phyloP scores from a whole-genome alignment of 2,329 filamentous ascomycete genomes.

The Stachybotrys elegans region DNA sequence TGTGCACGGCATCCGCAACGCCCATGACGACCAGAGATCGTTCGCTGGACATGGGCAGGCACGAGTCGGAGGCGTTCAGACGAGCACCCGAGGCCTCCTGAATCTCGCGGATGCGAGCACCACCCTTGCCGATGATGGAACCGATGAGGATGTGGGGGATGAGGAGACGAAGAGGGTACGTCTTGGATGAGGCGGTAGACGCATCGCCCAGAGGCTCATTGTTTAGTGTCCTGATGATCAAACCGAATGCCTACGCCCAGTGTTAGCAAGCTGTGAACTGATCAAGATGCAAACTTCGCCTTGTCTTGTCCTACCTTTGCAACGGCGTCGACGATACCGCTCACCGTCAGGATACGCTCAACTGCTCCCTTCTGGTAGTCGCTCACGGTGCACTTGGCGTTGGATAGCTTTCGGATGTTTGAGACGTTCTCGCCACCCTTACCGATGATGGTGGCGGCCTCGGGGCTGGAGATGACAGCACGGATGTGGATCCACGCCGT shows the following conservation, averaged over 20 bases:
- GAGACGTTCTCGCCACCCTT: constrained; percentile 99
- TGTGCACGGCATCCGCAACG: constrained; percentile 96
- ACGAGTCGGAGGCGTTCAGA: constrained; percentile 92
- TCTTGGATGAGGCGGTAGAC: constrained; percentile 92
- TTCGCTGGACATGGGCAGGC: constrained; percentile 90
- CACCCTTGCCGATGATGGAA: constrained; percentile 97
- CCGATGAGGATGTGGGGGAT: constrained; percentile 97
- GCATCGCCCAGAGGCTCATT: constrained; percentile 86
- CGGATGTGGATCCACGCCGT: constrained; percentile 95
- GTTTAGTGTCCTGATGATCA: constrained; percentile 97
- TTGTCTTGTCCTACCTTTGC: constrained; percentile 69
- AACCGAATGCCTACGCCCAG: constrained; percentile 72
- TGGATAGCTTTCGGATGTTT: constrained; percentile 89
- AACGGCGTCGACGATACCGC: constrained; percentile 90
- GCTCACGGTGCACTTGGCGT: constrained; percentile 97
- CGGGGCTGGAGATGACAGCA: constrained; percentile 93
- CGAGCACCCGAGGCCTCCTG: constrained; percentile 96
- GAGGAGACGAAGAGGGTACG: constrained; percentile 89
- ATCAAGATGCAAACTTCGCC: too few relatives aligned
- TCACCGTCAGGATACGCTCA: constrained; percentile 95
- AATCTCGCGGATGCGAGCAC: constrained; percentile 93
- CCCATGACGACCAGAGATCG: constrained; percentile 97
- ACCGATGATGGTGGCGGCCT: constrained; percentile 96
- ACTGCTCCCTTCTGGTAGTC: constrained; percentile 97
- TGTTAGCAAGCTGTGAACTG: constrained; percentile 19